Percentiles rank a stretch among this genome's conserved stretches.
Conservation (phyloP, 352 stramenopile species). For the Sclerospora graminicola region DNA sequence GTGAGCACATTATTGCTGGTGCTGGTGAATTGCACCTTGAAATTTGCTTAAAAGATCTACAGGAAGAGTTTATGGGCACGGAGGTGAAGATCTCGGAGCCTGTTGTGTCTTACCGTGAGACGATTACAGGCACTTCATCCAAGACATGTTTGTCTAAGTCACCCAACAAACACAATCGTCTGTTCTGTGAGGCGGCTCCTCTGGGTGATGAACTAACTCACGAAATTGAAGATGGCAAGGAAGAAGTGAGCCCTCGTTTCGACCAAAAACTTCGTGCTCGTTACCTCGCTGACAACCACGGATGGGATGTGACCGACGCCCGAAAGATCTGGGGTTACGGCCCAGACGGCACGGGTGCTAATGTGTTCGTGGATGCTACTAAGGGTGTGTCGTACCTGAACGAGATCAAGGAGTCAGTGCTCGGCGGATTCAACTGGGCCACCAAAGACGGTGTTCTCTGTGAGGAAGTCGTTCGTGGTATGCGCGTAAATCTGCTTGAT, state of each 20-base stretch:
- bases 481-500: slow-evolving; percentile 98
- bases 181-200: slow-evolving; percentile 92
- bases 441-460: slow-evolving; percentile 96
- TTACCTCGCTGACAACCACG: slow-evolving; percentile 96
- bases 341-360: slow-evolving; percentile 96
- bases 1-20: slow-evolving; percentile 99
- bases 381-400: slow-evolving; percentile 99
- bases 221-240: slow-evolving; percentile 96
- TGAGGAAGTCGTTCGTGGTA: slow-evolving; percentile 95
- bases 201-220: slow-evolving; percentile 91
- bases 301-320: slow-evolving; percentile 95
- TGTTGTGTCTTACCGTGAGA: slow-evolving; percentile 99
- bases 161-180: slow-evolving; percentile 99
- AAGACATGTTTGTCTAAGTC: slow-evolving; percentile 98
- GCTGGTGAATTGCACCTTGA: slow-evolving; percentile 99
- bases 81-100: slow-evolving; percentile 98
- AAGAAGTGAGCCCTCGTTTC: slow-evolving; percentile 82
- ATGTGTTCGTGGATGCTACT: slow-evolving; percentile 98
- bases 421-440: slow-evolving; percentile 98
- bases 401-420: slow-evolving; percentile 99
- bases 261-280: slow-evolving; percentile 96
- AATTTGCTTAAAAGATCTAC: slow-evolving; percentile 99
- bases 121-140: slow-evolving; percentile 90
- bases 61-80: slow-evolving; percentile 99
- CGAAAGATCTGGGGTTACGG: slow-evolving; percentile 99